Base-by-base conservation (phyloP, 352 stramenopile species). In the Phytophthora fragariaefolia region DNA sequence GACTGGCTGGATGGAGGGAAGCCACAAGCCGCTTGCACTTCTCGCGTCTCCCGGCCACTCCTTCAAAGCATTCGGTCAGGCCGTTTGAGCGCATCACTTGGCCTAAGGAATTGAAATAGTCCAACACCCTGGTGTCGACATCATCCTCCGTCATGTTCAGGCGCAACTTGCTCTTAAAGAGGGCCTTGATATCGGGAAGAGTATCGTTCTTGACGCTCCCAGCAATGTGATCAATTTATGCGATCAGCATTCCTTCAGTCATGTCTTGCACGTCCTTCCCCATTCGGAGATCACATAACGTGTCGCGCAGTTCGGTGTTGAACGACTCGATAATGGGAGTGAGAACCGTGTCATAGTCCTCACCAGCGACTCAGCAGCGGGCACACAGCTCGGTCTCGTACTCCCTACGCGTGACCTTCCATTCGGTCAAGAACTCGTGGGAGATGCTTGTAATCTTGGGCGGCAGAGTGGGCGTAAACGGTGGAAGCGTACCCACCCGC, bases 101-200 rank as follows among this genome's bases (percentile, higher is more conserved):
- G 4, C 38, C 24, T 20, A 49, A 58, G 2, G 3, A n/a, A 10
- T 42, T 58, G 36, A 48, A 58, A 17, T 58, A 58, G 51, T 58
- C 23, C 5, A 49, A 3, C 3, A 49, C 34, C 0, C 51, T 13
- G n/a, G 34, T 36, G 2, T 32, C 10, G 3, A 50, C 51, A 2
- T 58, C 51, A 9, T 36, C 24, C 3, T 49, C 34, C 3, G 13
- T 12, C 51, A 58, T 26, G n/a, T n/a, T n/a, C n/a, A n/a, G n/a
- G n/a, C n/a, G n/a, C n/a, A n/a, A n/a, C n/a, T n/a, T n/a, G n/a
- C 13, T 8, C 13, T 27, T 49, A 23, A 58, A 58, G 0, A 49
- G 8, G 0, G 1, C 22, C 15, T 58, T 58, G 50, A 48, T 58
- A 6, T 58, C 50, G 3, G 9, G 50, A 5, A 58, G 26, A 22